Evolutionary conservation across 202 grass and related monocot species (phyloP).

Genomic region (Setaria viridis): DNA sequence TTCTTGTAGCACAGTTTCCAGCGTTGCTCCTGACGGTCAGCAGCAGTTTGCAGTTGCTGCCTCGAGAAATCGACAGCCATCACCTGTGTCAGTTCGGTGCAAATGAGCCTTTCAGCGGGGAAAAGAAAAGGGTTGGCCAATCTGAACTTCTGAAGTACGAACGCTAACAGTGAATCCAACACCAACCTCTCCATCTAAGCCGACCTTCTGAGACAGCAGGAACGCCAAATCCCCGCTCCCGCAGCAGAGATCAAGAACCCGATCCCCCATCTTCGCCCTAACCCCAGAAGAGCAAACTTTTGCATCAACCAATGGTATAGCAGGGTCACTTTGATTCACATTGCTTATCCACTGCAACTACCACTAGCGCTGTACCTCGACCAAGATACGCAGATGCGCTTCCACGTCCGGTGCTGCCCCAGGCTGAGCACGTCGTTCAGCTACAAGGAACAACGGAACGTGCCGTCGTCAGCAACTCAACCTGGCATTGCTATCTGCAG

Average conservation of each 20-base stretch:
- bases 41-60: slow-evolving; percentile 67
- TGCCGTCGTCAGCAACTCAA: slow-evolving; percentile 28
- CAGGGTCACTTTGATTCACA: slow-evolving; percentile 14
- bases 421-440: slow-evolving; percentile 87
- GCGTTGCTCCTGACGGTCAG: slow-evolving; percentile 62
- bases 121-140: background rate
- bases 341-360: slow-evolving; percentile 9
- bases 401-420: slow-evolving; percentile 87
- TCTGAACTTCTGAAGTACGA: slow-evolving; percentile 31
- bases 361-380: slow-evolving; percentile 52
- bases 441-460: slow-evolving; percentile 51
- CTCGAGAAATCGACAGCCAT: slow-evolving; percentile 82
- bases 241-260: slow-evolving; percentile 94
- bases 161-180: slow-evolving; percentile 8
- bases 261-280: slow-evolving; percentile 79
- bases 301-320: slow-evolving; percentile 7
- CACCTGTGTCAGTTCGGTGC: slow-evolving; percentile 62
- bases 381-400: slow-evolving; percentile 95
- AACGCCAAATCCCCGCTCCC: slow-evolving; percentile 91
- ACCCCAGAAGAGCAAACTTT: background rate
- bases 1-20: slow-evolving; percentile 94
- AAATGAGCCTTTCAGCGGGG: background rate
- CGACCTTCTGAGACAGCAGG: slow-evolving; percentile 82
- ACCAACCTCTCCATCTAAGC: slow-evolving; percentile 82
- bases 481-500: background rate